These are phyloP conservation scores for Boletus sp. DNA, from an alignment of 768 basidiomycete species.

Conservation along the genomic window DNA sequence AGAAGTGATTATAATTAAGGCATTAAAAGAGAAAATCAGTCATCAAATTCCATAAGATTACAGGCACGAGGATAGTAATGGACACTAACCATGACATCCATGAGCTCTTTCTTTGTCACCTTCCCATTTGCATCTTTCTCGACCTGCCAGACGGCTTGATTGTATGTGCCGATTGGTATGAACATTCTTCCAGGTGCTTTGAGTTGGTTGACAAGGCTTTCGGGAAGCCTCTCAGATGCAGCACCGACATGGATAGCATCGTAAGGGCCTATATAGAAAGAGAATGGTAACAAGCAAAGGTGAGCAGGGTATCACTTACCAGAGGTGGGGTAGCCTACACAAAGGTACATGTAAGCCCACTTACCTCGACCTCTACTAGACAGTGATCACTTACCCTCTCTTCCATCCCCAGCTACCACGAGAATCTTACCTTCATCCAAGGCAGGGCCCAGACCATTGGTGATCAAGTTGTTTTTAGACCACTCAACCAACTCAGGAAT, in stretches of 20 bases:
- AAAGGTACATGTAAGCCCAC: neutral
- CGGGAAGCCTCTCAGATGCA: slow-evolving; percentile 74
- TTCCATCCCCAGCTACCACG: slow-evolving; percentile 76
- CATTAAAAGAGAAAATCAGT: slow-evolving; percentile 2
- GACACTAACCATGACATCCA: slow-evolving; percentile 73
- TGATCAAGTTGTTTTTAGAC: slow-evolving; percentile 64
- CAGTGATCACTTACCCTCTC: slow-evolving; percentile 50
- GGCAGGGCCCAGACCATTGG: slow-evolving; percentile 59
- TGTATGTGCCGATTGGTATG: slow-evolving; percentile 76
- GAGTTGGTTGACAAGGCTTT: slow-evolving; percentile 73
- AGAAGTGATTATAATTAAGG: neutral
- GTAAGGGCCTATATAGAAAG: slow-evolving; percentile 54
- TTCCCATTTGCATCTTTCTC: slow-evolving; percentile 75
- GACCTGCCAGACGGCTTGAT: slow-evolving; percentile 67
- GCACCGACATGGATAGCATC: slow-evolving; percentile 94
- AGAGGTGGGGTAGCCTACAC: slow-evolving; percentile 35
- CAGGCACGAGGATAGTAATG: slow-evolving; percentile 3
- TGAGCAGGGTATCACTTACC: slow-evolving; percentile 25
- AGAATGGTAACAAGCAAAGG: neutral
- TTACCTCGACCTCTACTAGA: neutral
- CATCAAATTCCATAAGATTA: slow-evolving; percentile 11
- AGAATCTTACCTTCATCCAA: slow-evolving; percentile 56
- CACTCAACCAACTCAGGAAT: slow-evolving; percentile 72
- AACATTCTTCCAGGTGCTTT: slow-evolving; percentile 82
- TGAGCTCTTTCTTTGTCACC: slow-evolving; percentile 62